A percentile compares a stretch with the other conserved stretches of the same genome.
phyloP scores from a whole-genome alignment of 768 basidiomycete genomes.

The Auricularia sp. region DNA sequence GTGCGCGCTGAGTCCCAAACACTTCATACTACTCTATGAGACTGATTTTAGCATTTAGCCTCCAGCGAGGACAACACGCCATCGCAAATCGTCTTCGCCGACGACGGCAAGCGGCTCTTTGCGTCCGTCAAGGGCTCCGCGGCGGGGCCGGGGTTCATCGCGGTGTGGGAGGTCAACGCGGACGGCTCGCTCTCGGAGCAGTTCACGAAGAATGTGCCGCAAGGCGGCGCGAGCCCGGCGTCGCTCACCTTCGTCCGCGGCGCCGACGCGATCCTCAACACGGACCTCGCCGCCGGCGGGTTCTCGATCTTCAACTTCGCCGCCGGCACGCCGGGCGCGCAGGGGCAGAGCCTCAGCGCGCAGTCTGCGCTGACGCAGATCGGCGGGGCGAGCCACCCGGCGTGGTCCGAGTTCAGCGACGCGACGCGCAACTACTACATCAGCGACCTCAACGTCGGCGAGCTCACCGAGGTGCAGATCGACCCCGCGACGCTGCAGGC shows the following conservation, averaged over 20 bases:
- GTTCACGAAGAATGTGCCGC: constrained; percentile 28
- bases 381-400: constrained; percentile 18
- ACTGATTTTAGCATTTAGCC: constrained; percentile 9
- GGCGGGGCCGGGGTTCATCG: constrained; percentile 36
- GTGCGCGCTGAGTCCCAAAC: neutral
- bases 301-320: constrained; percentile 22
- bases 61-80: constrained; percentile 36
- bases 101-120: constrained; percentile 35
- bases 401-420: constrained; percentile 21
- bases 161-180: constrained; percentile 39
- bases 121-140: constrained; percentile 41
- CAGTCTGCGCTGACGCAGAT: constrained; percentile 7
- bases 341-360: neutral
- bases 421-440: constrained; percentile 25
- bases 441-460: constrained; percentile 13
- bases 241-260: constrained; percentile 30
- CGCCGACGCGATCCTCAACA: constrained; percentile 21
- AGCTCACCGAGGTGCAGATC: neutral
- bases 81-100: constrained; percentile 38
- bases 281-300: constrained; percentile 19
- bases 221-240: constrained; percentile 39
- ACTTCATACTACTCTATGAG: neutral
- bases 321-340: constrained; percentile 17
- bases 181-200: constrained; percentile 33
- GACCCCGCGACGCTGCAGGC: neutral